A percentile compares a stretch with the other conserved stretches of the same genome.
Conservation (phyloP, 257 asterid genomes). For the Petunia secreta region DNA sequence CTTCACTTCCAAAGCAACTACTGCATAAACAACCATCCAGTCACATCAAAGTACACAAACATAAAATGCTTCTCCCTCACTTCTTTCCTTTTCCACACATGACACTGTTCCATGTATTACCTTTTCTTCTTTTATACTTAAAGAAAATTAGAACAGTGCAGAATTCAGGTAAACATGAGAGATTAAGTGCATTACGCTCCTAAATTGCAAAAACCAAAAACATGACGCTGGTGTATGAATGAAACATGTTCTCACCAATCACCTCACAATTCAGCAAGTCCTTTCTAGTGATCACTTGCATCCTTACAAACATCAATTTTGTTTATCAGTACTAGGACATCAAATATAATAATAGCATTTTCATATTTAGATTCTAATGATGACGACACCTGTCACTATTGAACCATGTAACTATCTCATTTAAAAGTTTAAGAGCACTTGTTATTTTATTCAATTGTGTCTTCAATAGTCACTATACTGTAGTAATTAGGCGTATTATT, state of each 20-base stretch:
- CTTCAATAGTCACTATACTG: too few species aligned
- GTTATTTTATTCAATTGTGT: too few species aligned
- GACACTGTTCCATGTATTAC: background rate
- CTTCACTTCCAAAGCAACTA: constrained; percentile 28
- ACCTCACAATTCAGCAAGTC: background rate
- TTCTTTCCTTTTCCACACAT: constrained; percentile 1
- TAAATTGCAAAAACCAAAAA: background rate
- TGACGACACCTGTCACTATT: background rate
- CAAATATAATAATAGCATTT: background rate
- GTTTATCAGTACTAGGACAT: background rate
- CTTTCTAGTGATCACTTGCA: background rate
- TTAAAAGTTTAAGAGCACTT: too few species aligned
- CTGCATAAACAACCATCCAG: constrained; percentile 19
- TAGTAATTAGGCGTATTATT: too few species aligned
- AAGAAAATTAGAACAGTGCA: background rate
- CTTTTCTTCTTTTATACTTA: background rate
- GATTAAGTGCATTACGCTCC: background rate
- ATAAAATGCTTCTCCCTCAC: too few species aligned
- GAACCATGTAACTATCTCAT: too few species aligned
- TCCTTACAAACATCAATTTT: background rate
- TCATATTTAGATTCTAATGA: background rate
- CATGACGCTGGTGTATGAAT: background rate
- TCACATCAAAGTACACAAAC: background rate
- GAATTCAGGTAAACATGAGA: background rate
- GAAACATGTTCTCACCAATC: background rate